Conservation (phyloP, 2,329 filamentous ascomycete species). For the Amesomyces nigricolor region DNA sequence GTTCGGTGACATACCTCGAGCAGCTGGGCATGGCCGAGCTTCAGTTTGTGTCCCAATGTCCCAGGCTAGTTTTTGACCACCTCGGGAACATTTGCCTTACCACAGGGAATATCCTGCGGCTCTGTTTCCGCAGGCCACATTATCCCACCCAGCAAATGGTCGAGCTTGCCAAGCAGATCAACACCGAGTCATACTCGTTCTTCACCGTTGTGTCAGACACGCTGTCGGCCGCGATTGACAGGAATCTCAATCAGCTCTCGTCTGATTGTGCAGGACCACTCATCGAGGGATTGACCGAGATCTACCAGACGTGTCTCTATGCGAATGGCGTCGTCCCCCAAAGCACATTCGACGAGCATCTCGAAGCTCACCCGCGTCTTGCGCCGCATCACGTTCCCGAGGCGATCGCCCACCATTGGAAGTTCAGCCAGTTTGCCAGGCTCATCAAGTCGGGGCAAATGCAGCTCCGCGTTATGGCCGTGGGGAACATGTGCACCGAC, state of each 20-base stretch:
- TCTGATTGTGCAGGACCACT: conserved; percentile 39
- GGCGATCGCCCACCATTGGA: conserved; percentile 59
- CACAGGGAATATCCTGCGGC: conserved; percentile 31
- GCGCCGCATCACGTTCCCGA: conserved; percentile 38
- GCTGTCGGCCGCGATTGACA: conserved; percentile 47
- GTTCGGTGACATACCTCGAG: conserved; percentile 39
- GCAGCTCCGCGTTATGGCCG: conserved; percentile 78
- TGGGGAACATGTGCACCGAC: conserved; percentile 65
- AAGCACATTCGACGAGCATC: conserved; percentile 32
- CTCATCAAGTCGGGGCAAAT: conserved; percentile 81
- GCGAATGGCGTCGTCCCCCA: conserved; percentile 34
- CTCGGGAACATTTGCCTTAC: conserved; percentile 37
- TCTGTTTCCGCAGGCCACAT: conserved; percentile 27
- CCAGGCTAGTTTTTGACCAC: conserved; percentile 41
- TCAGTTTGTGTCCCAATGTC: conserved; percentile 38
- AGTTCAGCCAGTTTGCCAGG: conserved; percentile 60
- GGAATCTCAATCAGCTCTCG: conserved; percentile 47
- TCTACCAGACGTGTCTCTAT: conserved; percentile 40
- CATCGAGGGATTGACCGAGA: conserved; percentile 39
- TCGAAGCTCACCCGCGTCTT: conserved; percentile 35
- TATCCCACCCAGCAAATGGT: conserved; percentile 6
- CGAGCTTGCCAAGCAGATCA: conserved; percentile 5
- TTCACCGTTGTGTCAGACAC: conserved; percentile 40
- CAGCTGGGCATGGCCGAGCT: conserved; percentile 39
- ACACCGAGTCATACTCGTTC: conserved; percentile 32